phyloP scores from a whole-genome alignment of 768 basidiomycete species.

The Paxillus involutus region DNA sequence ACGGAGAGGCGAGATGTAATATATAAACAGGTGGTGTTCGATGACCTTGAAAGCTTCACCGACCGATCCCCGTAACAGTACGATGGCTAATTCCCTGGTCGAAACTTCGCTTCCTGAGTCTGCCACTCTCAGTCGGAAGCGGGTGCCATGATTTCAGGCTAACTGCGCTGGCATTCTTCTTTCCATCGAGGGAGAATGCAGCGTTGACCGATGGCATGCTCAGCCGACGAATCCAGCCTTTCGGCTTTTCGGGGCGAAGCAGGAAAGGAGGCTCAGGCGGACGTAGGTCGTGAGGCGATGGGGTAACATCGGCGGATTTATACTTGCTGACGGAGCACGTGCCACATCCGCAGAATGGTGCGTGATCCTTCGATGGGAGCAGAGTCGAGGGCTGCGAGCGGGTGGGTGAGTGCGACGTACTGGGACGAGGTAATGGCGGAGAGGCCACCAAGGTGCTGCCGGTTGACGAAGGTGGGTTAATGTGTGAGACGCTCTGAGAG shows the following conservation, averaged over 20 bases:
- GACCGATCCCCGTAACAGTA: constrained; percentile 52
- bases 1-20: constrained; percentile 3
- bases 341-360: constrained; percentile 67
- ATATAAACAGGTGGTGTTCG: constrained; percentile 1
- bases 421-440: constrained; percentile 11
- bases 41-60: constrained; percentile 18
- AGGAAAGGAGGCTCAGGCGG: constrained; percentile 43
- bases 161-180: constrained; percentile 49
- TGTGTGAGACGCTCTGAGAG: constrained; percentile 29
- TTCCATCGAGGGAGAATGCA: constrained; percentile 59
- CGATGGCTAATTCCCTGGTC: constrained; percentile 43
- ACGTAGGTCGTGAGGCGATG: constrained; percentile 35
- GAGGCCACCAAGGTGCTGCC: constrained; percentile 5
- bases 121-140: constrained; percentile 50
- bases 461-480: constrained; percentile 18
- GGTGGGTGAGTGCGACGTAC: constrained; percentile 29
- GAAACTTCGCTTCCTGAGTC: constrained; percentile 34
- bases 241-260: constrained; percentile 57
- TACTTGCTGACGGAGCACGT: constrained; percentile 63
- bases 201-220: constrained; percentile 72
- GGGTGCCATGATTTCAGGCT: constrained; percentile 33
- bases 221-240: constrained; percentile 73
- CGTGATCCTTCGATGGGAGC: constrained; percentile 42
- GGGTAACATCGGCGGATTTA: constrained; percentile 28
- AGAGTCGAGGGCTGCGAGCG: constrained; percentile 24